These are phyloP conservation scores for Colletotrichum chrysophilum DNA, from an alignment of 2,329 filamentous ascomycete species.

Conservation along the genomic window DNA sequence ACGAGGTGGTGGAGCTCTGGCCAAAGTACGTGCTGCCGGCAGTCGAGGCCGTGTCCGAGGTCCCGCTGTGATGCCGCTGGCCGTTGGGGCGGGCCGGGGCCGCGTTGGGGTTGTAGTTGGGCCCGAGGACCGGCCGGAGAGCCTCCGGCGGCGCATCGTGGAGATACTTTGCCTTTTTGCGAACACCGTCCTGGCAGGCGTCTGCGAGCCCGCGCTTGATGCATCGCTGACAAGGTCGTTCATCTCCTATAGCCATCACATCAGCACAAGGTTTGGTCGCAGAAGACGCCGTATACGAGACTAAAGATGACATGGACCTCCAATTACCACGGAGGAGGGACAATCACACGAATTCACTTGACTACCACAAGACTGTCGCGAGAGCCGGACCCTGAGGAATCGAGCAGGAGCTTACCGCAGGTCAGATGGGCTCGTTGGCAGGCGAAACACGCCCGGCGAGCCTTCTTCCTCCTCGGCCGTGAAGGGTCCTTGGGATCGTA, in stretches of 20 bases:
- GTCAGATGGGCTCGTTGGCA: slow-evolving; percentile 97
- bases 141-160: slow-evolving; percentile 94
- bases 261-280: slow-evolving; percentile 6
- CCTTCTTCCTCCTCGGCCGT: slow-evolving; percentile 93
- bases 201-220: slow-evolving; percentile 93
- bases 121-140: slow-evolving; percentile 81
- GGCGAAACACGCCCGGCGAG: slow-evolving; percentile 91
- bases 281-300: background rate
- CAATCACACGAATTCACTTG: slow-evolving; percentile 15
- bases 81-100: slow-evolving; percentile 45
- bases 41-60: slow-evolving; percentile 47
- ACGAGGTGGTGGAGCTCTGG: slow-evolving; percentile 50
- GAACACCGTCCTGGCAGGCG: slow-evolving; percentile 91
- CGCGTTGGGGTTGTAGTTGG: slow-evolving; percentile 68
- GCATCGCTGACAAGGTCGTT: slow-evolving; percentile 91
- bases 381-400: slow-evolving; percentile 3
- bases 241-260: slow-evolving; percentile 71
- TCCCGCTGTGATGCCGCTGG: slow-evolving; percentile 38
- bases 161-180: slow-evolving; percentile 99
- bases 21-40: slow-evolving; percentile 52
- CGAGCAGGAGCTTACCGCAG: slow-evolving; percentile 76
- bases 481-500: slow-evolving; percentile 87
- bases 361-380: background rate
- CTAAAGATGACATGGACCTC: background rate
- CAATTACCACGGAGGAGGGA: background rate